Conservation (phyloP, 805 yeast genomes). For the Zygotorulaspora florentina region DNA sequence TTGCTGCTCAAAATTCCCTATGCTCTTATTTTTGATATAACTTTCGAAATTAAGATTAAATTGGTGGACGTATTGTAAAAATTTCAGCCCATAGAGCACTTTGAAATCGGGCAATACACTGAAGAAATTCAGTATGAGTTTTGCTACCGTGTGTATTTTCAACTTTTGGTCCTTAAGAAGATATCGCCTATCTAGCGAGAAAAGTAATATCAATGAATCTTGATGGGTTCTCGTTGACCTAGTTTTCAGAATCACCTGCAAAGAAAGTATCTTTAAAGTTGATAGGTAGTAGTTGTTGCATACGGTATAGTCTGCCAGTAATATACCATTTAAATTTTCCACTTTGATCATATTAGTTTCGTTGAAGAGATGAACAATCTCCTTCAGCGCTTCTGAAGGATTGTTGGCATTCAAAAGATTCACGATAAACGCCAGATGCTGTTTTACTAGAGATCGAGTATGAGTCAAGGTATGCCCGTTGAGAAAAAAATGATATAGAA, state of each 20-base stretch:
- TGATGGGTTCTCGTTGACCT: slow-evolving; percentile 11
- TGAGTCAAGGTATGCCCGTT: slow-evolving; percentile 7
- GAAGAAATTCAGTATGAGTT: slow-evolving; percentile 28
- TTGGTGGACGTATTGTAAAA: slow-evolving; percentile 28
- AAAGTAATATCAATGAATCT: slow-evolving; percentile 18
- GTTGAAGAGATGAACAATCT: slow-evolving; percentile 24
- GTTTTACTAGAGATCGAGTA: slow-evolving; percentile 17
- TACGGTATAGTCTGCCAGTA: slow-evolving; percentile 24
- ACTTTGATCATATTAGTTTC: slow-evolving; percentile 17
- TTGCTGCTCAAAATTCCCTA: slow-evolving; percentile 17
- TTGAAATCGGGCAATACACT: slow-evolving; percentile 19
- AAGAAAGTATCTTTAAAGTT: slow-evolving; percentile 26
- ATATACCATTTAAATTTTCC: slow-evolving; percentile 16
- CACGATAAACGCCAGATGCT: slow-evolving; percentile 26
- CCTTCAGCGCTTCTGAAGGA: slow-evolving; percentile 12
- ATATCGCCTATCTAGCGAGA: slow-evolving; percentile 27
- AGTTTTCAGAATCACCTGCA: slow-evolving; percentile 28
- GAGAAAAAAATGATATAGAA: slow-evolving; percentile 4
- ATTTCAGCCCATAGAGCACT: slow-evolving; percentile 29
- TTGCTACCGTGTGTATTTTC: slow-evolving; percentile 22
- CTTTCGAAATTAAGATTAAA: slow-evolving; percentile 21
- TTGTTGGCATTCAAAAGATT: slow-evolving; percentile 15
- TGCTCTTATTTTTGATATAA: slow-evolving; percentile 25
- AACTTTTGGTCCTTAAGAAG: slow-evolving; percentile 17
- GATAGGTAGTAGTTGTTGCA: slow-evolving; percentile 23